Evolutionary conservation across 2,329 filamentous ascomycete genomes (phyloP), one percentile per base, ranked within the genome.

Genomic region (Stemphylium lycopersici): DNA sequence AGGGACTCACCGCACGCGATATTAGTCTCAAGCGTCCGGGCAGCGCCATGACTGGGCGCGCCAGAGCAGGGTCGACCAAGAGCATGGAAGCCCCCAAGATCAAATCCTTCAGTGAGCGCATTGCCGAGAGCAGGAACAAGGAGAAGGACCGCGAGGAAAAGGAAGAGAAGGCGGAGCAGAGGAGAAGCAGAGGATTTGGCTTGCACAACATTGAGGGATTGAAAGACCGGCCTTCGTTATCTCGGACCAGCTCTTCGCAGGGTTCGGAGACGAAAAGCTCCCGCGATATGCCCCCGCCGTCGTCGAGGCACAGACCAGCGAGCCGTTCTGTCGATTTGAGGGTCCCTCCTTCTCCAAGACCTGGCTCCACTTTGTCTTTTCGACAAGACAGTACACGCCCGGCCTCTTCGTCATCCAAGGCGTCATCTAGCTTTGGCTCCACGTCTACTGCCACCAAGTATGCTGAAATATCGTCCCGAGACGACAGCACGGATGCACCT

Each of bases 31-130:
- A 90, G 74, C 83, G 91, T 61, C 49, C 65, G 7, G 52, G 61
- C 15, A 58, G 55, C 22, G 55, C 44, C 15, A 38, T 54, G 13
- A 40, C 44, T 12, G 55, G 54, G 11, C 33, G 60, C 15, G 62
- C 66, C 2, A 63, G 69, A n/a, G 13, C 67, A 8, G 86, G 84
- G 61, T 81, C 85, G 2, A 54, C 62, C 3, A 54, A 57, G n/a
- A 44, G 51, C 4, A 33, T 44, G 10, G 70, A 66, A 18, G 46
- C 61, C 5, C 69, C 74, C 1, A 65, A 63, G 44, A 67, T 63
- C 49, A 87, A 86, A 65, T 82, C 86, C 49, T 99, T 98, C 75
- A 96, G 90, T 69, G 92, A 98, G 74, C 83, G 93, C 41, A 84
- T 99, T 56, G 88, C 90, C 1, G 86, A 90, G 44, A 88, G 87